Percentiles rank a stretch among this genome's conserved stretches.
Evolutionary conservation across 169 alveolate genomes (phyloP).

Genomic region (Eimeria necatrix): DNA sequence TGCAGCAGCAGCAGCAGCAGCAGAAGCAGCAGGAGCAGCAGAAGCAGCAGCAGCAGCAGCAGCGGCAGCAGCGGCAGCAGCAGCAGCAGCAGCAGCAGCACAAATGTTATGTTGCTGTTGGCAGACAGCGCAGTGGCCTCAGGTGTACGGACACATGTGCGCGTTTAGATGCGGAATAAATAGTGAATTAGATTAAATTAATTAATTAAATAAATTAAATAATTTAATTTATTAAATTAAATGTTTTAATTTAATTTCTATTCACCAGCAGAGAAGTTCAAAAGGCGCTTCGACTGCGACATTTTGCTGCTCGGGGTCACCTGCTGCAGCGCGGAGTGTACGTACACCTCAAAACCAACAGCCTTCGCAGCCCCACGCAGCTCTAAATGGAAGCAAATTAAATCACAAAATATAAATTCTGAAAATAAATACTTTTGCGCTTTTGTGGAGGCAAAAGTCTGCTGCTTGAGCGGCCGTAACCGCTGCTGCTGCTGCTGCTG

Average conservation of each 20-base stretch:
- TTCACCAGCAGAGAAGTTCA: constrained; percentile 27
- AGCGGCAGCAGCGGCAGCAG: neutral
- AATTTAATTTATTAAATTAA: too few species aligned
- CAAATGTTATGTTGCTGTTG: neutral
- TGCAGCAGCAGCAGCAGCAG: constrained; percentile 39
- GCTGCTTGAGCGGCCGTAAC: neutral
- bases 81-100: neutral
- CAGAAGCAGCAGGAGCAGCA: neutral
- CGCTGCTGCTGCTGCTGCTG: neutral
- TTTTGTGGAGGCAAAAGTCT: neutral
- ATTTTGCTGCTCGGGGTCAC: neutral
- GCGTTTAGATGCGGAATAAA: neutral
- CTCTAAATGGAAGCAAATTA: too few species aligned
- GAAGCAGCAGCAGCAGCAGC: neutral
- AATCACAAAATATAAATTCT: neutral
- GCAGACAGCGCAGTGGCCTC: too few species aligned
- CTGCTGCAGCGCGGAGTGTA: too few species aligned
- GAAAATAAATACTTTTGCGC: neutral
- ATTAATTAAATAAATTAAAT: too few species aligned
- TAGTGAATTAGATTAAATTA: too few species aligned
- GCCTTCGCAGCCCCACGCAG: too few species aligned
- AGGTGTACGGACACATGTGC: too few species aligned
- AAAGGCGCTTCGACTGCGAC: neutral
- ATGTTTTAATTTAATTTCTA: neutral
- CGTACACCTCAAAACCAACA: too few species aligned